Percentiles rank a stretch among this genome's conserved stretches.
phyloP scores from a whole-genome alignment of 2,329 filamentous ascomycete species.

The Hymenoscyphus albidus region DNA sequence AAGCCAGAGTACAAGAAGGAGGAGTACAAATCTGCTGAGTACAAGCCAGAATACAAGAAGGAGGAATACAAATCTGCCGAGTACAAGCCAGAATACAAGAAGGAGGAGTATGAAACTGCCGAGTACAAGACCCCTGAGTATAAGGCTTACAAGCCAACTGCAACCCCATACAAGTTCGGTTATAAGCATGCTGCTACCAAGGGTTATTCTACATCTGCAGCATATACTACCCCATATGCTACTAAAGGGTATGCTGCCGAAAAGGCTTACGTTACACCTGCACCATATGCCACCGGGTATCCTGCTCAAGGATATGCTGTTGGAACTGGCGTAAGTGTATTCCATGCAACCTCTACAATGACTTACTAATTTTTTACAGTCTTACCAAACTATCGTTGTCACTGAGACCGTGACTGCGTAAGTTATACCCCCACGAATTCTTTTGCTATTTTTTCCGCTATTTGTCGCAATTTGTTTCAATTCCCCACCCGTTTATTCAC shows the following conservation, averaged over 20 bases:
- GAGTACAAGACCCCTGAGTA: neutral
- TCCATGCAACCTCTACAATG: neutral
- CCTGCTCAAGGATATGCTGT: neutral
- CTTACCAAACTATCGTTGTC: neutral
- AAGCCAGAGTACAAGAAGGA: neutral
- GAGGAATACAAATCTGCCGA: neutral
- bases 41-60: neutral
- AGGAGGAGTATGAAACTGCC: neutral
- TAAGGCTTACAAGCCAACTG: neutral
- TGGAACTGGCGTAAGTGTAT: neutral
- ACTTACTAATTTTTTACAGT: neutral
- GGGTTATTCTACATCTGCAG: neutral
- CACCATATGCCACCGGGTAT: neutral
- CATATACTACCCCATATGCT: neutral
- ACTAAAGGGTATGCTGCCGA: neutral
- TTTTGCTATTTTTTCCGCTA: neutral
- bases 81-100: neutral
- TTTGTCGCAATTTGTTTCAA: neutral
- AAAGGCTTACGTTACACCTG: neutral
- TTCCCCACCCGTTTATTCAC: neutral
- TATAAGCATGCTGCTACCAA: neutral
- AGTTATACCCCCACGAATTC: neutral
- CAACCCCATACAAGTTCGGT: neutral
- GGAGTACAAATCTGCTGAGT: neutral
- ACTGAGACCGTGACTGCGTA: neutral